Conservation (phyloP, 2,329 filamentous ascomycete species). For the Pestalotiopsis sp. region DNA sequence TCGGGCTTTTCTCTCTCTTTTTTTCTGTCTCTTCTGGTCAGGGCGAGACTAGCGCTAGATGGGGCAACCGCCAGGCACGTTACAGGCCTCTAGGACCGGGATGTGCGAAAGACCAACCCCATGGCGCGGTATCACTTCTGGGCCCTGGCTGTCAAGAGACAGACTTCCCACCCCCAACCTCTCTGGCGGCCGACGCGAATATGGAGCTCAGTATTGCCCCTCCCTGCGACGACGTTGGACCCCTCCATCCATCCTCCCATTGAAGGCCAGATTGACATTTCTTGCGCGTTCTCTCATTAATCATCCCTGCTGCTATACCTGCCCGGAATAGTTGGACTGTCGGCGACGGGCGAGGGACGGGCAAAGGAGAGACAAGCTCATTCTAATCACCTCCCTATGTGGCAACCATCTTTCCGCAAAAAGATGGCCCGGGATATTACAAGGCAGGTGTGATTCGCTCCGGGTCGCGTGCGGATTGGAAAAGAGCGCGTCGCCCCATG, state of each 20-base stretch:
- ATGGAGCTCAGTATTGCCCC: background rate
- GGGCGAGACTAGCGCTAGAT: constrained; percentile 13
- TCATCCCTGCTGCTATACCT: constrained; percentile 10
- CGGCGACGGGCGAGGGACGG: background rate
- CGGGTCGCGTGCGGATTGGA: constrained; percentile 5
- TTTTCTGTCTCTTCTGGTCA: background rate
- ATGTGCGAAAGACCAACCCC: background rate
- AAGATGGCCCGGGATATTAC: background rate
- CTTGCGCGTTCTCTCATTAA: constrained; percentile 8
- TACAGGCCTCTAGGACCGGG: constrained; percentile 1
- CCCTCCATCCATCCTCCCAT: background rate
- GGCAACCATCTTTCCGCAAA: background rate
- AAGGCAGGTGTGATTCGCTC: background rate
- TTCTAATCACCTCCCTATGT: constrained; percentile 3
- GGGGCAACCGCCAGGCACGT: constrained; percentile 1
- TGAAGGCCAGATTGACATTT: background rate
- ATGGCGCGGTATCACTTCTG: background rate
- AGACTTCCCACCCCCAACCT: background rate
- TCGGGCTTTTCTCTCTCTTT: background rate
- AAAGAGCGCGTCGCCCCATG: background rate
- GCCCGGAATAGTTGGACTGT: background rate
- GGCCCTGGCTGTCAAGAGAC: background rate
- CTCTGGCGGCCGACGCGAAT: background rate
- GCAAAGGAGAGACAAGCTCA: constrained; percentile 8
- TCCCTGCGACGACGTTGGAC: background rate